Evolutionary conservation across 2,329 filamentous ascomycete species (phyloP).

Genomic region (Meredithiella fracta): DNA sequence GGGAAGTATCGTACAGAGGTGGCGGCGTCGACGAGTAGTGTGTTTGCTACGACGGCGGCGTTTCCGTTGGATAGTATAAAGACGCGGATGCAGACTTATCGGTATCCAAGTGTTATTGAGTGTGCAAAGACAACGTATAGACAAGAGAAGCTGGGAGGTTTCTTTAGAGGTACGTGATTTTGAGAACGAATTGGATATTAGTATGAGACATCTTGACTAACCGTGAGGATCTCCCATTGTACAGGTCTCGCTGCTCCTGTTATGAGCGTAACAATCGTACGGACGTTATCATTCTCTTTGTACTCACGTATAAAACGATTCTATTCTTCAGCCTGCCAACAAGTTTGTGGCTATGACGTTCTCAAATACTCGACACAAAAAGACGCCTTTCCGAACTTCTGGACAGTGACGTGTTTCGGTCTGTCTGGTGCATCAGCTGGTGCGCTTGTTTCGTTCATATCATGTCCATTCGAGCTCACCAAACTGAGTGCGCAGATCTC

Average conservation of each 20-base stretch:
- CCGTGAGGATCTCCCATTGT: background rate
- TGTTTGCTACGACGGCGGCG: conserved; percentile 63
- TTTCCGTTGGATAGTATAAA: conserved; percentile 83
- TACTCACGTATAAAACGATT: conserved; percentile 63
- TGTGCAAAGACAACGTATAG: conserved; percentile 62
- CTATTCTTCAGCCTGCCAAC: conserved; percentile 54
- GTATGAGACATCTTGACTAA: conserved; percentile 2
- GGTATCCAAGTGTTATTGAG: conserved; percentile 56
- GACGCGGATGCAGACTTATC: conserved; percentile 77
- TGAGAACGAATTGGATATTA: background rate
- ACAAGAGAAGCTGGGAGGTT: conserved; percentile 55
- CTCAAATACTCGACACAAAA: conserved; percentile 53
- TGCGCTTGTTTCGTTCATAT: conserved; percentile 61
- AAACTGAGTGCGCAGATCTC: conserved; percentile 78
- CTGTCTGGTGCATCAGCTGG: conserved; percentile 64
- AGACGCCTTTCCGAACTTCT: conserved; percentile 54
- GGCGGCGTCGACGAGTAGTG: conserved; percentile 58
- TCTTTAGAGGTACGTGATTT: conserved; percentile 57
- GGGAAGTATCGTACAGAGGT: conserved; percentile 57
- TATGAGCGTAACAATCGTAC: conserved; percentile 59
- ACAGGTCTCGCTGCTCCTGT: conserved; percentile 64
- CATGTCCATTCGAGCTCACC: conserved; percentile 80
- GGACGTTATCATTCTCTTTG: conserved; percentile 63
- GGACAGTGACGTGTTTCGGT: conserved; percentile 61
- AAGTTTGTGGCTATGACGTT: conserved; percentile 51